Base-by-base conservation (phyloP, 2,329 filamentous ascomycete genomes). In the Neonectria sp. region DNA sequence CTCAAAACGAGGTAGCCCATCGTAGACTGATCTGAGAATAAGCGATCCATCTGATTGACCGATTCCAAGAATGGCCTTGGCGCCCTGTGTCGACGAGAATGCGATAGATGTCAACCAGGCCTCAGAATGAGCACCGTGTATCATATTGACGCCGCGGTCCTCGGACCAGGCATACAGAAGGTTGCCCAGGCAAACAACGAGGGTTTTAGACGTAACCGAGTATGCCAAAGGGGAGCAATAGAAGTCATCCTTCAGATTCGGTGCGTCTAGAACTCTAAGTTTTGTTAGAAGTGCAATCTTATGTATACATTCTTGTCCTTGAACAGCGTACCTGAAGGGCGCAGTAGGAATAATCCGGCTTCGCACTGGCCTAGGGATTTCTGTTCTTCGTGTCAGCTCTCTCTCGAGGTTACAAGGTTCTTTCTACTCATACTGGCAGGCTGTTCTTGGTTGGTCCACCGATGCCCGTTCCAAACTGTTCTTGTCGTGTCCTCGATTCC, bases 221-320 rank as follows among this genome's bases (percentile, higher is more conserved):
- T 97, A 98, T 11, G 96, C 94, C 60, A 99, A 86, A 3, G 95
- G 87, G 0, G 95, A 96, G 81, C 95, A 98, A 79, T 99, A 99
- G 79, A 95, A 99, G 80, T 99, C 95, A 75, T 98, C 95, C 63
- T 94, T 90, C n/a, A 98, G 85, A 58, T 90, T 89, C 3, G 95
- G 95, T 9, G 95, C 95, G 81, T 98, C 94, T 6, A 99, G 86
- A 7, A 98, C 93, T 82, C 90, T 92, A 69, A 15, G 4, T 15
- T 11, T 27, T 65, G 75, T 86, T 63, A 86, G 77, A 49, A 60
- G 8, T 13, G n/a, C 4, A 25, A n/a, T 35, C 62, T 52, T 45
- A n/a, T 12, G 24, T 45, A 11, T 45, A 8, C 4, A n/a, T n/a
- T 33, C 61, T 52, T 51, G 8, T 24, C 4, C 9, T 40, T 11